These are phyloP conservation scores for Candida sp. DNA, from an alignment of 1,139 yeast species.

Conservation along the genomic window DNA sequence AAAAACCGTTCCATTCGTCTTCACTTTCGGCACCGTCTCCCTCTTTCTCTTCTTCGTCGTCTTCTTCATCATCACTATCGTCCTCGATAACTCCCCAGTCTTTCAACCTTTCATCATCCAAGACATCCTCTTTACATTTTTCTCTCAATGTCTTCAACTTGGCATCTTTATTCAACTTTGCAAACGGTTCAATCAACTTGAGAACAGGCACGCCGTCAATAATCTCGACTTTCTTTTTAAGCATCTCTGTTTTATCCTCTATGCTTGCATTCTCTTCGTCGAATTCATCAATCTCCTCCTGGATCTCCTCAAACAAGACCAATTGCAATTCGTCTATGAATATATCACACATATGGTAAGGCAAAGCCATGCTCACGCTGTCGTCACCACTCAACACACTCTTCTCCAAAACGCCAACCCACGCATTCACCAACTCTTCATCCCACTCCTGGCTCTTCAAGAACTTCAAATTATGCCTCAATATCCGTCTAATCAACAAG, in stretches of 20 bases:
- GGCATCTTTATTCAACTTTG: slow-evolving; percentile 51
- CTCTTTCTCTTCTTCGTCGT: slow-evolving; percentile 17
- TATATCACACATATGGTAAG: slow-evolving; percentile 86
- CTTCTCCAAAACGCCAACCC: slow-evolving; percentile 43
- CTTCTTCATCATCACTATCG: slow-evolving; percentile 23
- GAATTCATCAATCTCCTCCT: slow-evolving; percentile 44
- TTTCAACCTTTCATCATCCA: slow-evolving; percentile 64
- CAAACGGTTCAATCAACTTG: slow-evolving; percentile 61
- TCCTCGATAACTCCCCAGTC: slow-evolving; percentile 64
- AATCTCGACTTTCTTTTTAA: slow-evolving; percentile 29
- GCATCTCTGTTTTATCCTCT: slow-evolving; percentile 28
- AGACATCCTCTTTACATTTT: slow-evolving; percentile 67
- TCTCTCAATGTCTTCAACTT: slow-evolving; percentile 67
- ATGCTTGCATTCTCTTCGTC: slow-evolving; percentile 24
- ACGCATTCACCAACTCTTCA: slow-evolving; percentile 46
- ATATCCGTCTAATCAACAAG: slow-evolving; percentile 76
- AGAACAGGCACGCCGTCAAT: slow-evolving; percentile 57
- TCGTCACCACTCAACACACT: slow-evolving; percentile 61
- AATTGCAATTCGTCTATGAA: slow-evolving; percentile 84
- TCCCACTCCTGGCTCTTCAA: slow-evolving; percentile 64
- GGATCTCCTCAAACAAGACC: slow-evolving; percentile 54
- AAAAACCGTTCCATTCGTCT: slow-evolving; percentile 37
- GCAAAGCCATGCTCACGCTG: slow-evolving; percentile 73
- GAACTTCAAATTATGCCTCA: slow-evolving; percentile 66
- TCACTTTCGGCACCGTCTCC: slow-evolving; percentile 26